Evolutionary conservation across 2,329 filamentous ascomycete species (phyloP), one percentile per base, ranked within the genome.

Genomic region (Aspergillus cejpii): DNA sequence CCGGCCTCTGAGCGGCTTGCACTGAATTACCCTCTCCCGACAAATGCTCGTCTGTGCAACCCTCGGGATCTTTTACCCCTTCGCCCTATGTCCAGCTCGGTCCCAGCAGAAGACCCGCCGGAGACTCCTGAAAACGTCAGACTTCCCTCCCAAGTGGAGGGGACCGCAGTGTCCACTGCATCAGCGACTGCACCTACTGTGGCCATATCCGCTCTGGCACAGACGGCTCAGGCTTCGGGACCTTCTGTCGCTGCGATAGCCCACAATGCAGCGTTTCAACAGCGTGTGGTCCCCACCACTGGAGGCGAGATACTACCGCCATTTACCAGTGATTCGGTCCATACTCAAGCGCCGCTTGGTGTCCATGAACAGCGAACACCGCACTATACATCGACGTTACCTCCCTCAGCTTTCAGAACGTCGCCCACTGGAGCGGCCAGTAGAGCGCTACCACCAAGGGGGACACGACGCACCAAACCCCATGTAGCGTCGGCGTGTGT

Each of bases 401-500:
- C 58, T 17, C 53, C 59, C 20, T 44, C 59, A 20, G 42, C 52
- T 8, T 47, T 60, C 27, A 57, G 60, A 31, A 26, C 52, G 3
- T 46, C 55, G 1, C 50, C 60, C 2, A 36, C 58, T 3, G 56
- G 49, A 6, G 43, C 55, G 8, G 47, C 52, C 20, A 47, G 51
- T 38, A 57, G 66, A 37, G 40, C 60, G 29, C 46, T 66, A 17
- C 49, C 56, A 38, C 61, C 70, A 26, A 66, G 68, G 37, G 61
- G 68, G 12, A 70, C 70, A 0, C 58, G 70, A 37, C 69, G 71
- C 36, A 67, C 68, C 3, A 73, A 73, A 47, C 67, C 70, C 5
- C 70, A 73, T 57, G 70, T 73, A 21, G 69, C 70, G 23, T 73
- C 70, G 3, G 70, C 70, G 2, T 73, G 70, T 53, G 67, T 73